Evolutionary conservation across 2,329 filamentous ascomycete species (phyloP).

Genomic region (Botrytis hyacinthi): DNA sequence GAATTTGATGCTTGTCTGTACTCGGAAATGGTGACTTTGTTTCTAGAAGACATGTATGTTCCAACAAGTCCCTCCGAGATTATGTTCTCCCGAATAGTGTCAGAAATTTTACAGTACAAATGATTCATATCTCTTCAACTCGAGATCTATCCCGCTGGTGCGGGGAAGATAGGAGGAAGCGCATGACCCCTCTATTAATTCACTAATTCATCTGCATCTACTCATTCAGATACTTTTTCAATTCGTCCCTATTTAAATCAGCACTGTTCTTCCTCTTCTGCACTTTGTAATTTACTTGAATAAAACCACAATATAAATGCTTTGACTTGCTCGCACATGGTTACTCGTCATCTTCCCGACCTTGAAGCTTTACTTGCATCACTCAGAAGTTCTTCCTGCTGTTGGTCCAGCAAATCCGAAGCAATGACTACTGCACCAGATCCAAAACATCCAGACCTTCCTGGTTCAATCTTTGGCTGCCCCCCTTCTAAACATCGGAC

Average conservation of each 20-base stretch:
- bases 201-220: neutral
- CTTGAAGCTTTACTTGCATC: neutral
- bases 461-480: neutral
- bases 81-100: too few relatives aligned
- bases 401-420: neutral
- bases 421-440: neutral
- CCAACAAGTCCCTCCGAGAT: neutral
- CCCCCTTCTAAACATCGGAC: neutral
- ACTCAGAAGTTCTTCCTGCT: neutral
- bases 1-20: neutral
- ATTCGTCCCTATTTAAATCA: neutral
- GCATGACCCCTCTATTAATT: neutral
- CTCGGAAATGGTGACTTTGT: neutral
- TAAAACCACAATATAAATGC: neutral
- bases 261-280: neutral
- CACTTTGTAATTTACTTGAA: neutral
- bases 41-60: neutral
- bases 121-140: neutral
- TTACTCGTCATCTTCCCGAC: neutral
- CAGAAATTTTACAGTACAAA: neutral
- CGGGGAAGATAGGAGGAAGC: neutral
- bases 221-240: neutral
- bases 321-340: neutral
- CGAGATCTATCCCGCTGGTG: neutral
- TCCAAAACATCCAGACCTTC: neutral